Conservation (phyloP, 495 filamentous ascomycete species). For the Articulospora tetracladia region DNA sequence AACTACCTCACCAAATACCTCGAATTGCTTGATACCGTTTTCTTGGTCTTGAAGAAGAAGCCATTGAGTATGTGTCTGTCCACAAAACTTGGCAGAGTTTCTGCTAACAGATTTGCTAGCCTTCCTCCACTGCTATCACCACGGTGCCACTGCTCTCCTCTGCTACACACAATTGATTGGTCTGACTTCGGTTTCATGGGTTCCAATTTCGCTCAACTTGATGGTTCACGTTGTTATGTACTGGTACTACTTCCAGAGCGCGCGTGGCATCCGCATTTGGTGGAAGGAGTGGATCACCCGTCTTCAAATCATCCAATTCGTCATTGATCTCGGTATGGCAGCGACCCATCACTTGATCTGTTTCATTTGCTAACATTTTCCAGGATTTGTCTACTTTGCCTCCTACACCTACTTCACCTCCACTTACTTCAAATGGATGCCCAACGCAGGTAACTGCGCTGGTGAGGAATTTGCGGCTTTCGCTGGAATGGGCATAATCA, state of each 20-base stretch:
- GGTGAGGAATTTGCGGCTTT: constrained; percentile 98
- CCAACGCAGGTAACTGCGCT: constrained; percentile 79
- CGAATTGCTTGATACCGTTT: constrained; percentile 76
- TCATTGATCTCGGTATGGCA: constrained; percentile 69
- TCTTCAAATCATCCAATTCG: constrained; percentile 79
- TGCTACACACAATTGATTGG: constrained; percentile 84
- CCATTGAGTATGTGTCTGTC: constrained; percentile 57
- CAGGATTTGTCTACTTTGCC: constrained; percentile 83
- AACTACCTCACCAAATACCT: constrained; percentile 85
- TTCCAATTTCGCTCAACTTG: constrained; percentile 73
- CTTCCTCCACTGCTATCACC: constrained; percentile 86
- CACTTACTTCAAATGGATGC: constrained; percentile 83
- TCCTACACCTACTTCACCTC: constrained; percentile 94
- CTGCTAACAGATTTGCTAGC: constrained; percentile 41
- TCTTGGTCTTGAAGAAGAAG: constrained; percentile 86
- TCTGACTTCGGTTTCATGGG: constrained; percentile 75
- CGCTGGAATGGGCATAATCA: constrained; percentile 85
- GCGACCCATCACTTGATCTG: background rate
- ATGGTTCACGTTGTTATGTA: constrained; percentile 76
- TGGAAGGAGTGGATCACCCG: constrained; percentile 91
- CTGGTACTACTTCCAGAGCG: constrained; percentile 81
- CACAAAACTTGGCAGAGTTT: background rate
- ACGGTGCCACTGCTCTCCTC: constrained; percentile 77
- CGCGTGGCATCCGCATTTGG: constrained; percentile 78
- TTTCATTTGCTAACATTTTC: constrained; percentile 28